phyloP scores from a whole-genome alignment of 1,139 yeast genomes.

The Keqinozyma sinolaborantium region DNA sequence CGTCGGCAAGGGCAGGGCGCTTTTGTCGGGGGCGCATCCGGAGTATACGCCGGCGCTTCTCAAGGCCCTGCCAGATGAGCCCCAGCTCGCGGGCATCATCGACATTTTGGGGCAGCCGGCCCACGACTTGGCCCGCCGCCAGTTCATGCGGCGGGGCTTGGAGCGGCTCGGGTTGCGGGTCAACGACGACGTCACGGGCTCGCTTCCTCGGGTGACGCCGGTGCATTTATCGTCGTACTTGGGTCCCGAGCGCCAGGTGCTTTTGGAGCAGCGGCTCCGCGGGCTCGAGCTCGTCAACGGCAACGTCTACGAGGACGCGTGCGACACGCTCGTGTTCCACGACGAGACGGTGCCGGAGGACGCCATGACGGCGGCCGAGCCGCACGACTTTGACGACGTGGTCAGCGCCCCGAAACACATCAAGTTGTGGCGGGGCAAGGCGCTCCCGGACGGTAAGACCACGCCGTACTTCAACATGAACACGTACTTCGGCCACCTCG shows the following conservation, averaged over 20 bases:
- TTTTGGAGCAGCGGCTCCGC: conserved; percentile 27
- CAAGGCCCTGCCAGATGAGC: conserved; percentile 19
- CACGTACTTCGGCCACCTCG: conserved; percentile 50
- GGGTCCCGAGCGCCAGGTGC: conserved; percentile 17
- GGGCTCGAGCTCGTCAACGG: conserved; percentile 39
- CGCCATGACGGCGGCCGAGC: conserved; percentile 10
- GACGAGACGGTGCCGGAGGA: conserved; percentile 19
- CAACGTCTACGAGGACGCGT: conserved; percentile 45
- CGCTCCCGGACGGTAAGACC: conserved; percentile 41
- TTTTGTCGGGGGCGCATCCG: conserved; percentile 88
- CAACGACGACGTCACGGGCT: conserved; percentile 38
- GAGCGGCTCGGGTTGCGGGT: conserved; percentile 65
- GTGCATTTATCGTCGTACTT: conserved; percentile 39
- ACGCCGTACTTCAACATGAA: conserved; percentile 74
- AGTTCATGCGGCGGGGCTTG: conserved; percentile 56
- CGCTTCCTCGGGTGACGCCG: conserved; percentile 72
- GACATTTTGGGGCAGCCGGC: conserved; percentile 11
- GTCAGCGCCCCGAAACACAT: conserved; percentile 10
- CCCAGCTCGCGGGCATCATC: conserved; percentile 5
- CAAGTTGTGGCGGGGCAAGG: conserved; percentile 32
- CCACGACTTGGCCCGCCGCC: conserved; percentile 47
- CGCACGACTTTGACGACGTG: conserved; percentile 43
- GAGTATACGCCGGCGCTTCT: conserved; percentile 67
- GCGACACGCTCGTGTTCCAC: conserved; percentile 53
- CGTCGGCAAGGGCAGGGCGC: conserved; percentile 71